Conservation (phyloP, 495 filamentous ascomycete species). For the Penicillium nucicola region DNA sequence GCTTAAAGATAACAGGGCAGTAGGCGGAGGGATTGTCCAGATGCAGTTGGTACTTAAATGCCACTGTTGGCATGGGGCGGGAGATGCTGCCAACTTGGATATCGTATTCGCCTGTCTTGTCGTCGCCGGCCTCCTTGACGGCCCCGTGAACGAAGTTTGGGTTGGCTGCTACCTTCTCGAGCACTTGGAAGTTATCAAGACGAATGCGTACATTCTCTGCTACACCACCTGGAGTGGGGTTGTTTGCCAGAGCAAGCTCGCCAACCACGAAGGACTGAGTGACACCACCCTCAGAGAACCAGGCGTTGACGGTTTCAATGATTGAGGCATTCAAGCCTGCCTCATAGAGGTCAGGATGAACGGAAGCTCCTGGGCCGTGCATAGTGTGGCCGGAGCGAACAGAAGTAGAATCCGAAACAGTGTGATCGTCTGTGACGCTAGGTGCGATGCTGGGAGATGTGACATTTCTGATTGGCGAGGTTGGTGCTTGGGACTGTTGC, state of each 20-base stretch:
- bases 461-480: conserved; percentile 38
- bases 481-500: conserved; percentile 24
- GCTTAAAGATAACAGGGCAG: conserved; percentile 73
- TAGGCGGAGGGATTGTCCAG: conserved; percentile 65
- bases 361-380: conserved; percentile 56
- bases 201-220: conserved; percentile 63
- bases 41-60: conserved; percentile 95
- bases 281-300: conserved; percentile 70
- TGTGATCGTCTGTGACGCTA: conserved; percentile 46
- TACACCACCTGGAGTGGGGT: conserved; percentile 51
- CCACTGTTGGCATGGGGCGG: conserved; percentile 64
- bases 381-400: conserved; percentile 84
- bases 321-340: conserved; percentile 86
- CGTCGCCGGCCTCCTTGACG: conserved; percentile 35
- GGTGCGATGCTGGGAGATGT: conserved; percentile 41
- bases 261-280: conserved; percentile 75
- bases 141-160: conserved; percentile 76
- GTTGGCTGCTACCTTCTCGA: conserved; percentile 95
- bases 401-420: conserved; percentile 84
- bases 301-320: conserved; percentile 85
- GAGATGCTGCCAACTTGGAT: conserved; percentile 68
- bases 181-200: conserved; percentile 83
- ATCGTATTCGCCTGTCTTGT: conserved; percentile 77
- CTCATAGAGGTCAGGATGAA: conserved; percentile 79
- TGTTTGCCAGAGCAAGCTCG: conserved; percentile 87